phyloP scores from a whole-genome alignment of 805 yeast genomes.

The Pichia gijzeniarum region DNA sequence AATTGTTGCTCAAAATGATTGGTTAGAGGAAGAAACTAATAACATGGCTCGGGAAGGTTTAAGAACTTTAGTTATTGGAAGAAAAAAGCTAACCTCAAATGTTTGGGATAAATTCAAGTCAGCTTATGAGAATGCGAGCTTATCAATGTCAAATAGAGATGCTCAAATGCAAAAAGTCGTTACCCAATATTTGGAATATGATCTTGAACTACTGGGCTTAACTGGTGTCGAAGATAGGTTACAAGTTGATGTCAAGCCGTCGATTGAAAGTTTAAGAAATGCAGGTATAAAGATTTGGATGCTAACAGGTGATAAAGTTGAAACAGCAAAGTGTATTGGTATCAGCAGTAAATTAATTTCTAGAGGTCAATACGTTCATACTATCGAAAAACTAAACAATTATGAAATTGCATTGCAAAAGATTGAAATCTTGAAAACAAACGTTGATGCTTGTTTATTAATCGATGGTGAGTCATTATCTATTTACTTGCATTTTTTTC shows the following conservation, averaged over 20 bases:
- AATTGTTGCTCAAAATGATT: slow-evolving; percentile 80
- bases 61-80: slow-evolving; percentile 90
- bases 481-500: slow-evolving; percentile 54
- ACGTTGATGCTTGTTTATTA: slow-evolving; percentile 64
- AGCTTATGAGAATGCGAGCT: slow-evolving; percentile 64
- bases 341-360: slow-evolving; percentile 90
- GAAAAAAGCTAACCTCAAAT: slow-evolving; percentile 56
- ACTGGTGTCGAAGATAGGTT: slow-evolving; percentile 97
- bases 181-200: slow-evolving; percentile 64
- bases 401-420: slow-evolving; percentile 61
- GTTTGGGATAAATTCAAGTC: slow-evolving; percentile 56
- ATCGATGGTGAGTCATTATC: slow-evolving; percentile 93
- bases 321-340: slow-evolving; percentile 96
- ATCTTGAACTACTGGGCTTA: slow-evolving; percentile 79
- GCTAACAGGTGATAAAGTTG: slow-evolving; percentile 98
- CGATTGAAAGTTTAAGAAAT: slow-evolving; percentile 85
- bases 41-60: slow-evolving; percentile 98
- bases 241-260: slow-evolving; percentile 85
- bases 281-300: slow-evolving; percentile 99
- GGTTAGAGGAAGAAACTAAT: slow-evolving; percentile 96
- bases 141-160: slow-evolving; percentile 79
- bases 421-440: slow-evolving; percentile 62
- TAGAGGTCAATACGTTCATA: slow-evolving; percentile 90
- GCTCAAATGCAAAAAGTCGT: slow-evolving; percentile 62
- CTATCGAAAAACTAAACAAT: slow-evolving; percentile 54